These are phyloP conservation scores for Cytospora schulzeri DNA, from an alignment of 2,329 filamentous ascomycete genomes.

Conservation along the genomic window DNA sequence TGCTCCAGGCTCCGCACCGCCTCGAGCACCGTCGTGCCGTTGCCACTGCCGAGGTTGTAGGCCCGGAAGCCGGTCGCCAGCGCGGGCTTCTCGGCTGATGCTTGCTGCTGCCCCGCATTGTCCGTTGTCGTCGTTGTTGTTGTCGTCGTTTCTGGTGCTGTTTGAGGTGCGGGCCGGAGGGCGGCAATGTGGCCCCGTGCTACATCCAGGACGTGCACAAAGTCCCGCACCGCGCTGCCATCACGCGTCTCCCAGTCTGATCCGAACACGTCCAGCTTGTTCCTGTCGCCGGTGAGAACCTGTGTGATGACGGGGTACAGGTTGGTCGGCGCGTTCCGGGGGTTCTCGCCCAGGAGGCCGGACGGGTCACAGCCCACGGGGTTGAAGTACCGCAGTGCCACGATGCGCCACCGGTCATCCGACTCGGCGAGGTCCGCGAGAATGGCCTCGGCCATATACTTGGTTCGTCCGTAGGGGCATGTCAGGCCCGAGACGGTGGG, in stretches of 20 bases:
- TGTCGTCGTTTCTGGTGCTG: slow-evolving; percentile 15
- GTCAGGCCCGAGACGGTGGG: slow-evolving; percentile 55
- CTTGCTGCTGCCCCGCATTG: background rate
- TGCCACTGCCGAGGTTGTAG: slow-evolving; percentile 51
- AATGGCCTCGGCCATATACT: slow-evolving; percentile 70
- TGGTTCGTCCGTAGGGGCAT: slow-evolving; percentile 67
- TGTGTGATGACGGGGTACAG: slow-evolving; percentile 66
- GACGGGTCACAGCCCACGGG: slow-evolving; percentile 67
- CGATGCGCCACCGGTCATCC: slow-evolving; percentile 64
- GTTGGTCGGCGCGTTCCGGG: slow-evolving; percentile 62
- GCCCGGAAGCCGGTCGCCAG: slow-evolving; percentile 42
- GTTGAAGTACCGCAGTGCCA: slow-evolving; percentile 68
- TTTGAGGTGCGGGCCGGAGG: slow-evolving; percentile 42
- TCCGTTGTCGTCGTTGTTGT: background rate
- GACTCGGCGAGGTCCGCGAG: slow-evolving; percentile 62
- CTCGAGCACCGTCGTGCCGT: slow-evolving; percentile 47
- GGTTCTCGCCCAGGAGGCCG: slow-evolving; percentile 65
- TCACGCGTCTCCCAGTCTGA: slow-evolving; percentile 67
- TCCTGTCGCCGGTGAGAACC: slow-evolving; percentile 57
- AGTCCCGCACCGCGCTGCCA: slow-evolving; percentile 68
- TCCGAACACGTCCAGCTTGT: slow-evolving; percentile 62
- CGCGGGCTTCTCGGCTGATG: slow-evolving; percentile 29
- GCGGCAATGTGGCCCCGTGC: slow-evolving; percentile 66
- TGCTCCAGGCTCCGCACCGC: slow-evolving; percentile 44
- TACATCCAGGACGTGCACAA: slow-evolving; percentile 68